phyloP scores from a whole-genome alignment of 2,329 filamentous ascomycete genomes.

The Tolypocladium paradoxum region DNA sequence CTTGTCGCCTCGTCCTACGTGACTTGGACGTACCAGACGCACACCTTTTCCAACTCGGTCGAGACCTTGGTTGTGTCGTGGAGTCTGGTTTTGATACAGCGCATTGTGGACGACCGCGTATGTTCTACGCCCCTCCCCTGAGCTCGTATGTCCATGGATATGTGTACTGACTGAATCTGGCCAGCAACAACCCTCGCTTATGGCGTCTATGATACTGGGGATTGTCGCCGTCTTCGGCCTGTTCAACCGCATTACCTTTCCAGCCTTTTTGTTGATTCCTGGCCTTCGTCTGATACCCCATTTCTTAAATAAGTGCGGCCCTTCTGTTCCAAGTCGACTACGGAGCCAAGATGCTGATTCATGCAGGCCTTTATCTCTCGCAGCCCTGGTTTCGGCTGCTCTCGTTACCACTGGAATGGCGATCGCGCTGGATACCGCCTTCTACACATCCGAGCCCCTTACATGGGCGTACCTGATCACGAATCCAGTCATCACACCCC shows the following conservation, averaged over 20 bases:
- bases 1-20: constrained; percentile 94
- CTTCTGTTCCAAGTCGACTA: not conserved
- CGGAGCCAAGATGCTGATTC: constrained; percentile 8
- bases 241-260: constrained; percentile 97
- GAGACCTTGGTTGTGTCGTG: constrained; percentile 89
- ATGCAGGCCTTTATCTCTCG: constrained; percentile 45
- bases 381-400: constrained; percentile 54
- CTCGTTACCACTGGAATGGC: constrained; percentile 60
- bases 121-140: constrained; percentile 13
- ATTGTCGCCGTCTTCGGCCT: constrained; percentile 74
- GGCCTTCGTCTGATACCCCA: constrained; percentile 75
- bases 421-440: constrained; percentile 73
- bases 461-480: constrained; percentile 53
- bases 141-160: not conserved
- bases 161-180: constrained; percentile 12
- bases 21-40: constrained; percentile 96
- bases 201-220: constrained; percentile 68
- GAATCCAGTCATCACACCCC: constrained; percentile 60
- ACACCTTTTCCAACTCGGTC: constrained; percentile 96
- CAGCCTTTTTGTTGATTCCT: constrained; percentile 81
- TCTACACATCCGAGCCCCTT: constrained; percentile 58
- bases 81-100: constrained; percentile 83
- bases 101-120: constrained; percentile 73
- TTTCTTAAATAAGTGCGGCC: constrained; percentile 64
- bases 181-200: constrained; percentile 62